These are phyloP conservation scores for Apiospora aurea DNA, from an alignment of 2,329 filamentous ascomycete species.

Conservation along the genomic window DNA sequence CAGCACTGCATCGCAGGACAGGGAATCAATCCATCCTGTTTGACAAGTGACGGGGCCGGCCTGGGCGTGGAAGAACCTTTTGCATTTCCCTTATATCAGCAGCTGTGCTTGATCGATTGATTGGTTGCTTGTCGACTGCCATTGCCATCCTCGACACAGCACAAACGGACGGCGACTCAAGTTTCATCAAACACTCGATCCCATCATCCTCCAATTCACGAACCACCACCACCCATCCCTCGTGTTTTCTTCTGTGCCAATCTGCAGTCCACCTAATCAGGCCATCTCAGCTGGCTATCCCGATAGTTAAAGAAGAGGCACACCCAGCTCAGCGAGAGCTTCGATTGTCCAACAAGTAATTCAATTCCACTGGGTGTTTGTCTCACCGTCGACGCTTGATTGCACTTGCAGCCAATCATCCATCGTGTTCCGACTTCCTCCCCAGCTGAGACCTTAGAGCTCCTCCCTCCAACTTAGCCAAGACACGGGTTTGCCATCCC, in stretches of 20 bases:
- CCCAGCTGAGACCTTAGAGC: slow-evolving; percentile 9
- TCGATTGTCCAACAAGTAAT: neutral
- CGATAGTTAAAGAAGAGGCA: neutral
- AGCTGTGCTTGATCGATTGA: neutral
- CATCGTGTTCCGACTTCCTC: slow-evolving; percentile 10
- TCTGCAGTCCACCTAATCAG: neutral
- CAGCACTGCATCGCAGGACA: slow-evolving; percentile 4
- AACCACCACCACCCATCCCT: neutral
- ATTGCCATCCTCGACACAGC: slow-evolving; percentile 14
- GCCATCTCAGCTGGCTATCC: neutral
- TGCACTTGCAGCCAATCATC: slow-evolving; percentile 5
- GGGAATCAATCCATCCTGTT: neutral
- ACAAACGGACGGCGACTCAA: slow-evolving; percentile 18
- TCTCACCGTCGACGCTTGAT: neutral
- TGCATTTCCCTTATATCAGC: neutral
- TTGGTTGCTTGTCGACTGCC: neutral
- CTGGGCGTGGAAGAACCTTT: neutral
- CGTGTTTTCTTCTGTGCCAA: neutral
- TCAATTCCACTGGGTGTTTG: neutral
- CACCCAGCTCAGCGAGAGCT: neutral
- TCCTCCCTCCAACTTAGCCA: neutral
- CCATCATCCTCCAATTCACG: slow-evolving; percentile 6
- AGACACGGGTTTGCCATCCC: slow-evolving; percentile 8
- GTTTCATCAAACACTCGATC: slow-evolving; percentile 9
- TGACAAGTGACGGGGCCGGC: neutral